These are phyloP conservation scores for Arthrobotrys iridis DNA, from an alignment of 2,329 filamentous ascomycete species.

Conservation along the genomic window DNA sequence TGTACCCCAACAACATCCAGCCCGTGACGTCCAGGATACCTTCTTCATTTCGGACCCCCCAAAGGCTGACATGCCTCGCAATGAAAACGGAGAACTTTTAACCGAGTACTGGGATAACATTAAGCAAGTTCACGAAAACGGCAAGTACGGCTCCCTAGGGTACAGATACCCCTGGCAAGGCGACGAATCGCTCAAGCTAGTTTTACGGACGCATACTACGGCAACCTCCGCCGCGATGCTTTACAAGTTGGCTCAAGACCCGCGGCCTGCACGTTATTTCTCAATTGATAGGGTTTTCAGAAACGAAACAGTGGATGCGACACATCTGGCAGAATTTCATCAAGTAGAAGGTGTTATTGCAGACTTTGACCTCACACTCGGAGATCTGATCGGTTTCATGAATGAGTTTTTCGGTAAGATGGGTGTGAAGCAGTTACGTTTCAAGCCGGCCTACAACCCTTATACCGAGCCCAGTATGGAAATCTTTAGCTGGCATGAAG, in stretches of 20 bases:
- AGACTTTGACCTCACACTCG: constrained; percentile 90
- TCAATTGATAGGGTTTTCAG: constrained; percentile 98
- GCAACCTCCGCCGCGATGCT: constrained; percentile 90
- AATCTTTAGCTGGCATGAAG: constrained; percentile 94
- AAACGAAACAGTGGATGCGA: constrained; percentile 96
- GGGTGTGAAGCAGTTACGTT: constrained; percentile 85
- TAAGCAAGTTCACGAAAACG: constrained; percentile 84
- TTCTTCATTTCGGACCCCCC: constrained; percentile 96
- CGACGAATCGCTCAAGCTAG: constrained; percentile 84
- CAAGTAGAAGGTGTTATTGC: constrained; percentile 99
- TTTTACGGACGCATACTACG: constrained; percentile 95
- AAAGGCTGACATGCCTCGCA: constrained; percentile 74
- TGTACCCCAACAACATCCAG: constrained; percentile 96
- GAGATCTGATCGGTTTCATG: constrained; percentile 93
- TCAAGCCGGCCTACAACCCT: constrained; percentile 97
- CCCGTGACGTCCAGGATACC: constrained; percentile 95
- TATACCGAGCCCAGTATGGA: constrained; percentile 98
- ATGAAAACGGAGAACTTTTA: constrained; percentile 73
- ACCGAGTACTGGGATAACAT: constrained; percentile 89
- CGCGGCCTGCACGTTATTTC: constrained; percentile 92
- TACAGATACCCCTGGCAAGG: constrained; percentile 95
- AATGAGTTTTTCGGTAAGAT: constrained; percentile 96
- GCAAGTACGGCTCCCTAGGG: constrained; percentile 93
- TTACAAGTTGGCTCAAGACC: constrained; percentile 84
- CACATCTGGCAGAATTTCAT: constrained; percentile 97